Conservation (phyloP, 352 stramenopile genomes). For the Phytophthora idaei region DNA sequence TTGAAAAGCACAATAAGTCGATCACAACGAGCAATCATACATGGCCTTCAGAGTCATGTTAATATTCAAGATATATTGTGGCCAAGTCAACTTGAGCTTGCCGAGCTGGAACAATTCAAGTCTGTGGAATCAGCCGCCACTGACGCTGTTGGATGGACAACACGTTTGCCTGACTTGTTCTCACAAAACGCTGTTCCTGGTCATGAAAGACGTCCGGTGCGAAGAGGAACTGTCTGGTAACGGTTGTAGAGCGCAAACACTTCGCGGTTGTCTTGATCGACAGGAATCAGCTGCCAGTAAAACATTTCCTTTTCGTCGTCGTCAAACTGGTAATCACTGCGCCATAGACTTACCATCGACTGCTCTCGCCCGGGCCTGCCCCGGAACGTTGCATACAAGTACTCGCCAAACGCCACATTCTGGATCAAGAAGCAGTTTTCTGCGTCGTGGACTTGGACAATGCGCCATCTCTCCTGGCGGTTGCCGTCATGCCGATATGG, state of each 20-base stretch:
- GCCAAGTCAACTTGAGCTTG: too few relatives aligned
- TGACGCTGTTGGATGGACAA: not conserved
- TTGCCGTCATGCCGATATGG: not conserved
- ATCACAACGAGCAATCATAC: too few relatives aligned
- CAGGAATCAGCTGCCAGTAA: not conserved
- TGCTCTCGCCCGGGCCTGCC: not conserved
- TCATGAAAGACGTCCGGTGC: not conserved
- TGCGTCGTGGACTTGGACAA: not conserved
- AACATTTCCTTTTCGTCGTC: constrained; percentile 3
- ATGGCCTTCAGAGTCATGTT: too few relatives aligned
- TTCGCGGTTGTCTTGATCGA: not conserved
- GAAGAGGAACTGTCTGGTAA: not conserved
- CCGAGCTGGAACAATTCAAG: not conserved
- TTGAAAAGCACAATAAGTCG: too few relatives aligned
- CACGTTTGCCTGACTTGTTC: not conserved
- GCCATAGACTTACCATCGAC: not conserved
- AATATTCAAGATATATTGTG: too few relatives aligned
- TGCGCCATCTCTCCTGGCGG: not conserved
- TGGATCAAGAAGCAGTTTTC: not conserved
- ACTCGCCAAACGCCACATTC: not conserved
- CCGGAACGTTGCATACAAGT: not conserved
- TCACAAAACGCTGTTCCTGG: not conserved
- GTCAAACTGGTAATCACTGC: not conserved
- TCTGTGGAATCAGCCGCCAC: not conserved
- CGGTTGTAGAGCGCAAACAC: not conserved